Evolutionary conservation across 495 filamentous ascomycete genomes (phyloP).

Genomic region (Daldinia vernicosa): DNA sequence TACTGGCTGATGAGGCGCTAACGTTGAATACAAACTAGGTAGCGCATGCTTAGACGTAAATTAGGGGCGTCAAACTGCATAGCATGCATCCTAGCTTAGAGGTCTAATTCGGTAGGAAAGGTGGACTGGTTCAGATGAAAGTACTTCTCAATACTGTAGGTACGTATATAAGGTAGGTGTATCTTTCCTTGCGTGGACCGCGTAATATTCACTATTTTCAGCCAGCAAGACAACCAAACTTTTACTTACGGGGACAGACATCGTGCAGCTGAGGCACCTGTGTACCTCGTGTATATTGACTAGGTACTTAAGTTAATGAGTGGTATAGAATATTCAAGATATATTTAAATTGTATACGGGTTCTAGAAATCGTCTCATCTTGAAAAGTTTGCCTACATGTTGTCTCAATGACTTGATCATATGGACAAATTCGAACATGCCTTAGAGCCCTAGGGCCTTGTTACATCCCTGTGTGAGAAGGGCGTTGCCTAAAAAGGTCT

Average conservation of each 20-base stretch:
- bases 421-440: background rate
- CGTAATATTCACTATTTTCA: background rate
- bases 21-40: background rate
- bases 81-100: background rate
- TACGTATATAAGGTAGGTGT: background rate
- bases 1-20: background rate
- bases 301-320: background rate
- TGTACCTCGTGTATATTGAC: background rate
- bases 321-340: background rate
- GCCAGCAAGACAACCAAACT: background rate
- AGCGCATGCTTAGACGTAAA: background rate
- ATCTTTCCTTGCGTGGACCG: background rate
- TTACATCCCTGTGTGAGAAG: background rate
- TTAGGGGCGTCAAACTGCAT: background rate
- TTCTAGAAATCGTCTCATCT: background rate
- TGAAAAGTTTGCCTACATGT: background rate
- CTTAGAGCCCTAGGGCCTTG: background rate
- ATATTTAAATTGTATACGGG: background rate
- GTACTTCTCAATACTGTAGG: background rate
- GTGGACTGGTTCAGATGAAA: background rate
- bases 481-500: background rate
- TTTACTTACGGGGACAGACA: background rate
- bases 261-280: background rate
- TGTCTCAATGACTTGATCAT: background rate
- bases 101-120: background rate